Evolutionary conservation across 2,329 filamentous ascomycete species (phyloP).

Genomic region (Stachybotrys echinatus): DNA sequence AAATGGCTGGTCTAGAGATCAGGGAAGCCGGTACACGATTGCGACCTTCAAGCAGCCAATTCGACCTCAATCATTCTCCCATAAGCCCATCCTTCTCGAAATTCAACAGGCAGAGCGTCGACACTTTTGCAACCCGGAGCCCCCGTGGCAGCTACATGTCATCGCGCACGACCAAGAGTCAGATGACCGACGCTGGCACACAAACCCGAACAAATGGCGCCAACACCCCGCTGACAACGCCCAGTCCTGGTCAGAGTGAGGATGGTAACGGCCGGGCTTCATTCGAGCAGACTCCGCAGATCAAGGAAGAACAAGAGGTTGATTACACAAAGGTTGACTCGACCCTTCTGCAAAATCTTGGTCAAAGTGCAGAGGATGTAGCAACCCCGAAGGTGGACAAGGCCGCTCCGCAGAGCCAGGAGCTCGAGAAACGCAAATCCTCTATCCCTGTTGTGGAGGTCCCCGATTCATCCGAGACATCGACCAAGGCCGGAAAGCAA

Average conservation of each 20-base stretch:
- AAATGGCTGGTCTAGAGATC: constrained; percentile 84
- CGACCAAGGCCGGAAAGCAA: constrained; percentile 17
- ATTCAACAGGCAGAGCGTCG: constrained; percentile 62
- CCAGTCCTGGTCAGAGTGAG: constrained; percentile 48
- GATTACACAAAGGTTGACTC: constrained; percentile 57
- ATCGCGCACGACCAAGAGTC: constrained; percentile 61
- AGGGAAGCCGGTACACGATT: constrained; percentile 72
- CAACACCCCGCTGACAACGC: constrained; percentile 49
- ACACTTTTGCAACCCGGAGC: constrained; percentile 55
- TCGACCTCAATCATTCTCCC: constrained; percentile 74
- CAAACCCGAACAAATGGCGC: constrained; percentile 60
- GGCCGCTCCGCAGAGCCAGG: neutral
- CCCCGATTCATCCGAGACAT: neutral
- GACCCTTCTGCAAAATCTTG: constrained; percentile 41
- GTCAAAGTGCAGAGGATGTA: constrained; percentile 14
- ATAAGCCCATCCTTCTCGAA: constrained; percentile 64
- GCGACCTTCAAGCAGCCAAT: constrained; percentile 70
- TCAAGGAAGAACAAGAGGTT: constrained; percentile 42
- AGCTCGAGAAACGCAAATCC: neutral
- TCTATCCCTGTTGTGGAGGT: neutral
- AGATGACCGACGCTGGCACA: constrained; percentile 64
- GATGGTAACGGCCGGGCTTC: constrained; percentile 40
- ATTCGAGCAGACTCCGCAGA: constrained; percentile 30
- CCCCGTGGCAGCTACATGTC: constrained; percentile 73
- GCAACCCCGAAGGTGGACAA: neutral